These are phyloP conservation scores for Drechslerella stenobrocha DNA, from an alignment of 2,329 filamentous ascomycete genomes.

Conservation along the genomic window DNA sequence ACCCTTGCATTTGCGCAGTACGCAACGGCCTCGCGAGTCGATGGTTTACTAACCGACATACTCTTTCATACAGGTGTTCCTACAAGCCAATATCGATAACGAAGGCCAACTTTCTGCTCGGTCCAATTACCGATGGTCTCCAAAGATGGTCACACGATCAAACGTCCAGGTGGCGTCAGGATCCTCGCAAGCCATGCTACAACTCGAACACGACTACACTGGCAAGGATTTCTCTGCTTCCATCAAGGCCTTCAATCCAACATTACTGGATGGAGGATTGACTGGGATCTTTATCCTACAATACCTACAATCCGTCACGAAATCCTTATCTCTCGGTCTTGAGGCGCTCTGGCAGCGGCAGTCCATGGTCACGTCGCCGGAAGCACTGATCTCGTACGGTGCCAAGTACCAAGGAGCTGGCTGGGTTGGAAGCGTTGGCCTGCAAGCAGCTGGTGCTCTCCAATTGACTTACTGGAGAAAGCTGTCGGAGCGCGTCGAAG, in stretches of 20 bases:
- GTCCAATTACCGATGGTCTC: slow-evolving; percentile 89
- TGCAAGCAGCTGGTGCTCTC: slow-evolving; percentile 83
- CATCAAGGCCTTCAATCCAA: slow-evolving; percentile 94
- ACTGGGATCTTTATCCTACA: slow-evolving; percentile 95
- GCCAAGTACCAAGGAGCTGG: slow-evolving; percentile 87
- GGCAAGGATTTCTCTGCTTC: slow-evolving; percentile 91
- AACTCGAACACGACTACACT: slow-evolving; percentile 93
- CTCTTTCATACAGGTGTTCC: slow-evolving; percentile 70
- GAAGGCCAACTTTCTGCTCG: slow-evolving; percentile 83
- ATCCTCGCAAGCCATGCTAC: slow-evolving; percentile 76
- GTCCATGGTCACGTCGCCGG: slow-evolving; percentile 80
- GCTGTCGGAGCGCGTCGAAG: slow-evolving; percentile 92
- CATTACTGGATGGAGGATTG: slow-evolving; percentile 82
- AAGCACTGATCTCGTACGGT: slow-evolving; percentile 85
- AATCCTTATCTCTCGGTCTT: slow-evolving; percentile 80
- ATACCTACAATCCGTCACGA: slow-evolving; percentile 91
- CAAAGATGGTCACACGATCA: slow-evolving; percentile 79
- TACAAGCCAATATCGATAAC: slow-evolving; percentile 94
- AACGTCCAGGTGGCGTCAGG: slow-evolving; percentile 81
- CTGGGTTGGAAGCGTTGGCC: slow-evolving; percentile 89
- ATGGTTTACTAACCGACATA: slow-evolving; percentile 35
- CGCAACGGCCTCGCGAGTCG: slow-evolving; percentile 25
- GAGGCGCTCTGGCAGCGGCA: slow-evolving; percentile 93
- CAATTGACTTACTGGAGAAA: slow-evolving; percentile 92
- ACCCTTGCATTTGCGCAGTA: neutral